Base-by-base conservation (phyloP, 192 early-diverging fungal species). In the Backusella liffmaniae region DNA sequence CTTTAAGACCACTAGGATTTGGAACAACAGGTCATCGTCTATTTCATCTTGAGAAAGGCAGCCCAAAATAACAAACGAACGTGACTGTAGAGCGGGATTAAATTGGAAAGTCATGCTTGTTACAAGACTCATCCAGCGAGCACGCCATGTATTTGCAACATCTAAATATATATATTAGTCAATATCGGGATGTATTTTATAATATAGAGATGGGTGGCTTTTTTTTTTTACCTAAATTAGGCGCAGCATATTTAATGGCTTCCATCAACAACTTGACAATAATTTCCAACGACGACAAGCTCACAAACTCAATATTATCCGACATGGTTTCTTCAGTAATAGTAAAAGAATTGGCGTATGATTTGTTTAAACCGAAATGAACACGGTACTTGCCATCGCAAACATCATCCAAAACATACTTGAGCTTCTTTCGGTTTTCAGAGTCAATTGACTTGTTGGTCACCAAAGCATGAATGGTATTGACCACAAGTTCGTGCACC, bases 71-170 rank as follows among this genome's bases (percentile, higher is more conserved):
- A 96, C 92, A 85, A 97, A 98, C 2, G 97, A 92, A 29, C 97
- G 90, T 0, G 97, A 92, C 80, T 98, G 97, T 26, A 97, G 89
- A 0, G 95, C 94, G 6, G 93, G 94, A 77, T 96, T 96, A 78
- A 91, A 92, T 67, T 95, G 92, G 88, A 98, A 98, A 0, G 95
- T 94, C 62, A 92, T 93, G 23, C 92, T 91, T 1, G 95, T 90
- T n/a, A 97, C 90, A 71, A 97, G 83, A 13, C 93, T 89, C 84
- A 96, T 94, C 97, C 97, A 98, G 21, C 95, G 87, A 16, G 96
- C 89, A 62, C 93, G 93, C 90, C 95, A 96, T 34, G 84, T 85
- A 75, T 91, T 91, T 29, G 91, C 87, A 16, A 92, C 86, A 53
- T 94, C 94, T 90, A 42, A 15, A 29, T 35, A n/a, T 8, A 13